phyloP scores from a whole-genome alignment of 1,284 basidiomycete species.

The Puccinia novopanici region DNA sequence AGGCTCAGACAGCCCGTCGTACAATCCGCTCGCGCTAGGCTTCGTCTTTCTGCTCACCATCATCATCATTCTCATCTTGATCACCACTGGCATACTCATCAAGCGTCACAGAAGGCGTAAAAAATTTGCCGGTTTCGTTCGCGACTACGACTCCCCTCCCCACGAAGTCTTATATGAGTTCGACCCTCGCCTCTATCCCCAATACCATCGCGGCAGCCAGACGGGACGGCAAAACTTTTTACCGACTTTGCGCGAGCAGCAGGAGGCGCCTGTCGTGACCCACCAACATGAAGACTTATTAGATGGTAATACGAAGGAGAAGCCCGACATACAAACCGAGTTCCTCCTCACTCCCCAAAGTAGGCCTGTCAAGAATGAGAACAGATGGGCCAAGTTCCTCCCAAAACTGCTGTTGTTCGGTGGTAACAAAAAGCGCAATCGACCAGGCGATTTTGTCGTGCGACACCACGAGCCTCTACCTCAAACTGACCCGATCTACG shows the following conservation, averaged over 20 bases:
- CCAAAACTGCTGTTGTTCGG: neutral
- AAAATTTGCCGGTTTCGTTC: constrained; percentile 11
- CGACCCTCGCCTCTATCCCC: constrained; percentile 27
- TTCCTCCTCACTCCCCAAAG: constrained; percentile 19
- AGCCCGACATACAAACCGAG: constrained; percentile 10
- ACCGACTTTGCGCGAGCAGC: neutral
- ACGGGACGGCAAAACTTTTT: neutral
- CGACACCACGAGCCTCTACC: neutral
- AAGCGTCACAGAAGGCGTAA: constrained; percentile 26
- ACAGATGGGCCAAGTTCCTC: constrained; percentile 4
- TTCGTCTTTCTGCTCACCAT: constrained; percentile 32
- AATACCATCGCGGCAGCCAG: constrained; percentile 24
- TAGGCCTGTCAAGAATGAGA: neutral
- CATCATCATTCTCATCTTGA: constrained; percentile 26
- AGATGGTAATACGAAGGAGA: constrained; percentile 27
- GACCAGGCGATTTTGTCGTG: neutral
- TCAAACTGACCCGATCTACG: constrained; percentile 15
- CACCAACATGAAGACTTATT: neutral
- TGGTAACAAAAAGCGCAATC: neutral
- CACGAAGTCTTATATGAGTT: constrained; percentile 29
- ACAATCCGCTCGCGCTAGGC: constrained; percentile 17
- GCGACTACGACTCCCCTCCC: neutral
- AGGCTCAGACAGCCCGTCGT: neutral
- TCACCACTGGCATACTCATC: constrained; percentile 17
- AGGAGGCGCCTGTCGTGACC: neutral